These are phyloP conservation scores for Zoysia japonica DNA, from an alignment of 176 grass and related monocot species.

Conservation along the genomic window DNA sequence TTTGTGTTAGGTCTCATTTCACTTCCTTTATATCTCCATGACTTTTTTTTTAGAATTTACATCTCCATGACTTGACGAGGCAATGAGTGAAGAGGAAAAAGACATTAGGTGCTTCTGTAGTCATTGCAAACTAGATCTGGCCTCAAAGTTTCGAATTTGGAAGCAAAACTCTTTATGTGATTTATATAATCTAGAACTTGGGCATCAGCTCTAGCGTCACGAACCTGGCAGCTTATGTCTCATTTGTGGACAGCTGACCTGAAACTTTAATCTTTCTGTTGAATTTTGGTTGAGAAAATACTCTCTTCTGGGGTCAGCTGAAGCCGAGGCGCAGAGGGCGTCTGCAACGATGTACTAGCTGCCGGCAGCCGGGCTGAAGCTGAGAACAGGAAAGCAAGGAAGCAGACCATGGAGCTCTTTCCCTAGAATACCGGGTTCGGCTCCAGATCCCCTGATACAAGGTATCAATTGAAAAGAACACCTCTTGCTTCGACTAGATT, in stretches of 20 bases:
- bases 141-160: neutral
- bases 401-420: conserved; percentile 62
- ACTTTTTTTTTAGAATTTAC: no score
- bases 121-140: conserved; percentile 15
- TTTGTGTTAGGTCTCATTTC: no score
- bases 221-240: neutral
- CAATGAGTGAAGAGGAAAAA: no score
- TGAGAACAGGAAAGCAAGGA: conserved; percentile 13
- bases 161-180: neutral
- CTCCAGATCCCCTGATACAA: conserved; percentile 27
- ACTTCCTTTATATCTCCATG: no score
- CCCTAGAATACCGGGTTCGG: conserved; percentile 61
- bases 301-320: conserved; percentile 39
- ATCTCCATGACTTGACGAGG: no score
- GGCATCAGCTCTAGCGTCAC: no score
- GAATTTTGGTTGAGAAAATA: neutral
- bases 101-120: neutral
- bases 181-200: neutral
- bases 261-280: neutral
- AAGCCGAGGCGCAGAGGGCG: conserved; percentile 36
- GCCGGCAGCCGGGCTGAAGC: neutral
- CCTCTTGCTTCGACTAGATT: neutral
- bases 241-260: neutral
- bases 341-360: conserved; percentile 20
- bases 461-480: conserved; percentile 14